Evolutionary conservation across 176 grass and related monocot species (phyloP).

Genomic region (Ensete glaucum): DNA sequence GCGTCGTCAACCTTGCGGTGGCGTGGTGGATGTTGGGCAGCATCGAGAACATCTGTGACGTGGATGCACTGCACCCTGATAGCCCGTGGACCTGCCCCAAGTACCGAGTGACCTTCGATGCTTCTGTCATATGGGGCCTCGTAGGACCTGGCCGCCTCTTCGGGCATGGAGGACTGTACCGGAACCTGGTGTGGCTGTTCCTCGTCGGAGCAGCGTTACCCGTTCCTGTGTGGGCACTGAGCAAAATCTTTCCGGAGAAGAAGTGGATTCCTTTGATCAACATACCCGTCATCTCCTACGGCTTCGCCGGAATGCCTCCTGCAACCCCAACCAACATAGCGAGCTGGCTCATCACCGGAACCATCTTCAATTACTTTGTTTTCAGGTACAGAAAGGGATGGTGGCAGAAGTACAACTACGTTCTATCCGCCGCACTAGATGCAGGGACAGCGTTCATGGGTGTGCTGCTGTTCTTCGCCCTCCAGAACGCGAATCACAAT

Average conservation of each 20-base stretch:
- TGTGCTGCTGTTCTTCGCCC: slow-evolving; percentile 89
- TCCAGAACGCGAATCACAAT: slow-evolving; percentile 72
- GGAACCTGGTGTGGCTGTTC: slow-evolving; percentile 94
- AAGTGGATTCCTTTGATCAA: slow-evolving; percentile 96
- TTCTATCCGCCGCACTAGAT: slow-evolving; percentile 84
- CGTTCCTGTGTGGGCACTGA: slow-evolving; percentile 79
- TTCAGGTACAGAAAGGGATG: slow-evolving; percentile 82
- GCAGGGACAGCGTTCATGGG: slow-evolving; percentile 94
- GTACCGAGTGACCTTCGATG: slow-evolving; percentile 89
- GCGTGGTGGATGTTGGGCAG: slow-evolving; percentile 93
- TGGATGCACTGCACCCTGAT: slow-evolving; percentile 78
- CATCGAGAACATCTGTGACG: slow-evolving; percentile 90
- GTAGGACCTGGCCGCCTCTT: slow-evolving; percentile 70
- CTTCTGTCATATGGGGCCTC: slow-evolving; percentile 89
- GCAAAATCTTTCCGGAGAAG: slow-evolving; percentile 79
- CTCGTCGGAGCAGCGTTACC: slow-evolving; percentile 63
- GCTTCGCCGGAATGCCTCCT: slow-evolving; percentile 92
- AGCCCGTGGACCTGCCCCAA: slow-evolving; percentile 97
- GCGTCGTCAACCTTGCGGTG: slow-evolving; percentile 80
- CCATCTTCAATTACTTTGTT: slow-evolving; percentile 85
- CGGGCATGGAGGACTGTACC: slow-evolving; percentile 56
- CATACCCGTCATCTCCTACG: slow-evolving; percentile 85
- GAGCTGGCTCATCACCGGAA: slow-evolving; percentile 82
- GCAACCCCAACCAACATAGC: slow-evolving; percentile 94
- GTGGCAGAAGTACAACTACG: slow-evolving; percentile 99